These are phyloP conservation scores for Schizonepeta tenuifolia DNA, from an alignment of 257 asterid species.

Conservation along the genomic window DNA sequence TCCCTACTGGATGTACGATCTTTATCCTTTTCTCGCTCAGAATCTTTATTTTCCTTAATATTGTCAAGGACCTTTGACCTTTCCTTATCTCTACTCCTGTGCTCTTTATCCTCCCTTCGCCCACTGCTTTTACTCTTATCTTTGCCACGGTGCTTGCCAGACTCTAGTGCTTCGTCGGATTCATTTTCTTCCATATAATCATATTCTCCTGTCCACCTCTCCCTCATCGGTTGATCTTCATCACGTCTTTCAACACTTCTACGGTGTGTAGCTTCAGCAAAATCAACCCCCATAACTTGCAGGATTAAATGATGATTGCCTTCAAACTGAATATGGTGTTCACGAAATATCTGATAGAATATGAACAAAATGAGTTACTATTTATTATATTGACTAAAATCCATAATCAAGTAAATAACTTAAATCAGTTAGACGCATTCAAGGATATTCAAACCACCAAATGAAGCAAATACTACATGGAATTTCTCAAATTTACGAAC, in stretches of 20 bases:
- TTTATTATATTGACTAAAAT: background rate
- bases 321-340: constrained; percentile 10
- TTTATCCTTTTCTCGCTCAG: constrained; percentile 37
- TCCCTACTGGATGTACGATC: constrained; percentile 54
- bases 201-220: constrained; percentile 60
- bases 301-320: constrained; percentile 5
- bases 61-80: constrained; percentile 44
- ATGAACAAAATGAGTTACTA: background rate
- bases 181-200: constrained; percentile 57
- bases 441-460: background rate
- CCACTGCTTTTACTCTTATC: constrained; percentile 65
- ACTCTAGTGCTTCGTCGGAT: constrained; percentile 51
- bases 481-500: background rate
- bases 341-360: constrained; percentile 17
- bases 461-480: background rate
- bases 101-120: constrained; percentile 70
- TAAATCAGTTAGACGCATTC: background rate
- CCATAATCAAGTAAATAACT: background rate
- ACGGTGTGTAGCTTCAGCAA: constrained; percentile 48
- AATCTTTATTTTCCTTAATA: constrained; percentile 53
- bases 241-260: constrained; percentile 59
- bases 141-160: constrained; percentile 61
- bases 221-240: constrained; percentile 54
- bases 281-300: constrained; percentile 46
- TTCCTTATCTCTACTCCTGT: constrained; percentile 71